Base-by-base conservation (phyloP, 441 rosid species). In the Aquilaria agallochum region DNA sequence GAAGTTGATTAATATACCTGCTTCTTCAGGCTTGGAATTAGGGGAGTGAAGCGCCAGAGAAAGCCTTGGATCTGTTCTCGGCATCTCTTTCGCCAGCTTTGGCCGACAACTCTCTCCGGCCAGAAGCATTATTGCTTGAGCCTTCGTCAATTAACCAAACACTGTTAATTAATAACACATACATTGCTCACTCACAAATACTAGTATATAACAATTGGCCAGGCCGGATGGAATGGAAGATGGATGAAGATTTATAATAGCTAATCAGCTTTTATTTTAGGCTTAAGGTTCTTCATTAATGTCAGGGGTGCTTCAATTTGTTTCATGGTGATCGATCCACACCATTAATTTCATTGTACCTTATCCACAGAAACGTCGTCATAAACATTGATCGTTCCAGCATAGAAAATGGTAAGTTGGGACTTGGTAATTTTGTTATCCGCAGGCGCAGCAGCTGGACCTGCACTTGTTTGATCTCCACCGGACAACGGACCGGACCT, bases 371-470 rank as follows among this genome's bases (percentile, higher is more conserved):
- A 66, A 69, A 80, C 60, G 50, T 78, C 60, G 49, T 78, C 73
- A 48, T 66, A 80, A 50, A 78, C 85, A 54, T 69, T 62, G 15
- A 80, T 32, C 5, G 58, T 53, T 53, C 85, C 82, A 2, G 59
- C 77, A 57, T 78, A 77, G 62, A 80, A 80, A 32, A 78, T 69
- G 7, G 82, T 80, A 47, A 80, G 78, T 42, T 78, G 82, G 42
- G 73, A 52, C 11, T 53, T 45, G 15, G 67, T 59, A 4, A 72
- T 44, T 58, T 61, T 56, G 31, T 55, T 68, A 12, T 64, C 62
- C 5, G 14, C 27, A 20, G 27, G 27, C 27, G 27, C 27, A 20
- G 27, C 27, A 40, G 44, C 44, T 40, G 44, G 9, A 40, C 2
- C 2, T 56, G 59, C 31, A 14, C 45, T 52, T 62, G 56, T 30